Conservation (phyloP, 441 rosid species). For the Geranium incanum region DNA sequence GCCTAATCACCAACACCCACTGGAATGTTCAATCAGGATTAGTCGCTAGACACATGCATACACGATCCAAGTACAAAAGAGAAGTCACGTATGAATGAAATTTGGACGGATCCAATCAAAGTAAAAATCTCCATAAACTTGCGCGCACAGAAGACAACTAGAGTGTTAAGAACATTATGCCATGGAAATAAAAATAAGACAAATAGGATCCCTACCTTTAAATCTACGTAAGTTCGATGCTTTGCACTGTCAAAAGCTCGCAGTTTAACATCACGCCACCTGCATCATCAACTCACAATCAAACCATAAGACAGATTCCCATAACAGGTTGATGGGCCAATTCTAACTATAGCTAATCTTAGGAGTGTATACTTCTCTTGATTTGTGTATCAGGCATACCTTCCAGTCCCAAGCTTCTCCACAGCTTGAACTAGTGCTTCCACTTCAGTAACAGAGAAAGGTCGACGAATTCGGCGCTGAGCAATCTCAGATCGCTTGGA, state of each 20-base stretch:
- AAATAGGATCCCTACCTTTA: slow-evolving; percentile 49
- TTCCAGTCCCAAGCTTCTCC: slow-evolving; percentile 96
- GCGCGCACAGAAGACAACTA: no score
- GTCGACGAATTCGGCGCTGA: slow-evolving; percentile 96
- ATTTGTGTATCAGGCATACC: slow-evolving; percentile 33
- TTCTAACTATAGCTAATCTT: neutral
- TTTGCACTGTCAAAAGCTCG: slow-evolving; percentile 80
- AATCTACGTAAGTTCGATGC: slow-evolving; percentile 93
- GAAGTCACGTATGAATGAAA: no score
- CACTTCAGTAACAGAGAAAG: slow-evolving; percentile 94
- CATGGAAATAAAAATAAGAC: neutral
- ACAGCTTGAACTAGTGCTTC: slow-evolving; percentile 96
- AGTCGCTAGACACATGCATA: no score
- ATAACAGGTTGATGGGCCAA: neutral
- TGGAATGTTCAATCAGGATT: no score
- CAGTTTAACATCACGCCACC: slow-evolving; percentile 94
- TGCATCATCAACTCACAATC: slow-evolving; percentile 19
- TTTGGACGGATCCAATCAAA: no score
- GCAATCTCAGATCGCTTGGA: slow-evolving; percentile 52
- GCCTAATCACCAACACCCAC: no score
- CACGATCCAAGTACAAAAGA: no score
- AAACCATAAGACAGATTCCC: neutral
- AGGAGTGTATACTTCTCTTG: neutral
- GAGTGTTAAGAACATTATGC: no score
- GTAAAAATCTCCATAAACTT: no score